These are phyloP conservation scores for Puccinia horiana DNA, from an alignment of 1,284 basidiomycete genomes.

Conservation along the genomic window DNA sequence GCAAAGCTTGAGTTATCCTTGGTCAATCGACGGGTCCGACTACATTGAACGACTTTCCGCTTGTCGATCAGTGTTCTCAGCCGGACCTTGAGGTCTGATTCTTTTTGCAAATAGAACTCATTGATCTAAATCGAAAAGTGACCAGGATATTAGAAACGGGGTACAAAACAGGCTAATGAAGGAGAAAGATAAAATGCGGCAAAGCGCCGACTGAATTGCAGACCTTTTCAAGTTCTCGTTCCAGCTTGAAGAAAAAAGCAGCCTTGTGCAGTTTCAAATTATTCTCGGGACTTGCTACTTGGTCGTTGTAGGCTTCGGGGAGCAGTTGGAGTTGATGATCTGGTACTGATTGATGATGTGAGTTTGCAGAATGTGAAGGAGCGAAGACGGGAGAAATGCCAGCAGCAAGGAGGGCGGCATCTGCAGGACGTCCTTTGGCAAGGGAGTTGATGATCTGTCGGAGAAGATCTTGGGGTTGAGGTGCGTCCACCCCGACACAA, in stretches of 20 bases:
- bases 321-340: constrained; percentile 29
- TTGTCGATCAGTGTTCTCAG: constrained; percentile 92
- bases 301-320: constrained; percentile 8
- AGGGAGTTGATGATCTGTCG: constrained; percentile 89
- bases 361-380: background rate
- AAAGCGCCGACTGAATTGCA: background rate
- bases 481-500: constrained; percentile 21
- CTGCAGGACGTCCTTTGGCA: constrained; percentile 81
- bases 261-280: constrained; percentile 81
- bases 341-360: background rate
- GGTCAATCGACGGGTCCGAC: constrained; percentile 63
- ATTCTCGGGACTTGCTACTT: constrained; percentile 56
- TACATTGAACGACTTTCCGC: constrained; percentile 63
- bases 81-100: constrained; percentile 87
- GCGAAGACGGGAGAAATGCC: constrained; percentile 69
- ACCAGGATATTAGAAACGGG: background rate
- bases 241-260: constrained; percentile 98
- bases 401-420: constrained; percentile 81
- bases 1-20: constrained; percentile 62
- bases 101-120: constrained; percentile 97
- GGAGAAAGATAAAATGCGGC: background rate
- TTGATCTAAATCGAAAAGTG: constrained; percentile 69
- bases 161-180: background rate
- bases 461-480: constrained; percentile 44
- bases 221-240: constrained; percentile 91